Evolutionary conservation across 2,329 filamentous ascomycete species (phyloP), one percentile per base, ranked within the genome.

Genomic region (Pseudocercospora crystallina): DNA sequence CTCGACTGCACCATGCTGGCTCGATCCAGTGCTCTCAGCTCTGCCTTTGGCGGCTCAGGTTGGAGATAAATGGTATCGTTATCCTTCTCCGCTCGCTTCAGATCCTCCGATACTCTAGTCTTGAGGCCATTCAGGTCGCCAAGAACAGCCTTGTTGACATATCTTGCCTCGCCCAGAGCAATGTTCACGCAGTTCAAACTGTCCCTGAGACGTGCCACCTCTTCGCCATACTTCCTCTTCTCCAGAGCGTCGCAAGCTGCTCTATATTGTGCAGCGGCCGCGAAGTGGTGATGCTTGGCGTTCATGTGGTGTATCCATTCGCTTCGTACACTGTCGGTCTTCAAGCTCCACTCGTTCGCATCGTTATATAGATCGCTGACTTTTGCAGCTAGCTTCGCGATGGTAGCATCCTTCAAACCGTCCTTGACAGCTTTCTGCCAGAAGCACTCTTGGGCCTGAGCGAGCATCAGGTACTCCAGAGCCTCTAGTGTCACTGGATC

Each of bases 301-400:
- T 88, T 91, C 81, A 95, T 91, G 68, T 97, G 92, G 70, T 97
- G 92, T 61, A 99, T 96, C 94, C 92, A 97, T 56, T 94, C 88
- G 49, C 87, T 91, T 67, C 89, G 94, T 60, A 97, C 85, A 12
- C 89, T 85, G 63, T 96, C 86, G 56, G 90, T 96, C 69, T 90
- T 89, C 66, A 95, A 84, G 8, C 90, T 91, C 57, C 85, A 86
- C 61, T 96, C 92, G 5, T 88, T 85, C 0, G 91, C 90, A 47
- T 85, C 76, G 46, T 84, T 87, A 71, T 97, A 99, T 37, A 95
- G 81, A 65, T 99, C 94, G 2, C 89, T 95, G 3, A 97, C 90
- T 54, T 90, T 84, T 3, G 90, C 90, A 4, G 94, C 91, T 13
- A 99, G 78, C 68, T 95, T 94, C 2, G 94, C 89, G 55, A 99